A percentile compares a stretch with the other conserved stretches of the same genome.
Conservation (phyloP, 371 early-diverging fungal genomes). For the Circinella minor region DNA sequence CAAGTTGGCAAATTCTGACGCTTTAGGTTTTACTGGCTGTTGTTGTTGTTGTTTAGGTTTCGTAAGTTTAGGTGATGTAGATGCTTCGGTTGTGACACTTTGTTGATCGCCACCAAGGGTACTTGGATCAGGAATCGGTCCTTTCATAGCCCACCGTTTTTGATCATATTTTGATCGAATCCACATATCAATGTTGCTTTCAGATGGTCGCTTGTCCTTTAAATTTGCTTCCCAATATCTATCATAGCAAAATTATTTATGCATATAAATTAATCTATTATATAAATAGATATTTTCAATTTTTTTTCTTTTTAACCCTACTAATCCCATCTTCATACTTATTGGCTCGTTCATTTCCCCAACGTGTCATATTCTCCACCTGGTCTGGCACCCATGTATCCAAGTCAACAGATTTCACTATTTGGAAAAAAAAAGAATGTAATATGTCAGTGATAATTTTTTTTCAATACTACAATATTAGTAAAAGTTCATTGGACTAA, state of each 20-base stretch:
- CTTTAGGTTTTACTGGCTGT: slow-evolving; percentile 13
- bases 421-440: not conserved
- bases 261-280: not conserved
- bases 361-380: slow-evolving; percentile 78
- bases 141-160: slow-evolving; percentile 76
- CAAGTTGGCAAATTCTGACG: slow-evolving; percentile 40
- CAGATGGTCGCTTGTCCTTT: slow-evolving; percentile 50
- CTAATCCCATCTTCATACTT: slow-evolving; percentile 29
- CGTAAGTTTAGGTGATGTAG: not conserved
- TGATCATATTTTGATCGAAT: slow-evolving; percentile 87
- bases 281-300: no score
- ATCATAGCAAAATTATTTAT: not conserved
- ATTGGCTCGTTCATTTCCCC: slow-evolving; percentile 88
- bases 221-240: slow-evolving; percentile 72
- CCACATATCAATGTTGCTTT: slow-evolving; percentile 79
- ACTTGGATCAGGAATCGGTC: slow-evolving; percentile 76
- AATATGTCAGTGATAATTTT: no score
- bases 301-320: no score
- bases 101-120: slow-evolving; percentile 57
- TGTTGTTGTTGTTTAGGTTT: slow-evolving; percentile 4
- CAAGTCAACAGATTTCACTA: slow-evolving; percentile 85
- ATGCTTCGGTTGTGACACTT: slow-evolving; percentile 14
- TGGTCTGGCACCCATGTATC: slow-evolving; percentile 90
- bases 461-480: no score
- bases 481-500: no score